These are phyloP conservation scores for Cryphonectria carpinicola DNA, from an alignment of 2,329 filamentous ascomycete genomes.

Conservation along the genomic window DNA sequence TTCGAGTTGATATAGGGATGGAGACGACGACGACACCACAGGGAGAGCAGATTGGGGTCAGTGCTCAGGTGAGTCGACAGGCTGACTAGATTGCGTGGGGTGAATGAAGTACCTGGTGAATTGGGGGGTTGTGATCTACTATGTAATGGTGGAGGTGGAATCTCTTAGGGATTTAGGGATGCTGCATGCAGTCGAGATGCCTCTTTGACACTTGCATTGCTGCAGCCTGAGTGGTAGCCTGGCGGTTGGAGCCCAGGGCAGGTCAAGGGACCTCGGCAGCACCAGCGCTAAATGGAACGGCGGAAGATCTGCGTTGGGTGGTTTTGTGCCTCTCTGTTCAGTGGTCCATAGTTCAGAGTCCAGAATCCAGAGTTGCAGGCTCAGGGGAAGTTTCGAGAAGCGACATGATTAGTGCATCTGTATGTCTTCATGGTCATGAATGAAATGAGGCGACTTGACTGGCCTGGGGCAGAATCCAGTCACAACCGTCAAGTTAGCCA, in stretches of 20 bases:
- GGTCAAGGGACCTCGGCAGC: background rate
- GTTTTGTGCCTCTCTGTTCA: background rate
- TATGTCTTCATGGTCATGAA: background rate
- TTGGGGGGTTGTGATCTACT: background rate
- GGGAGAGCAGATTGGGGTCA: background rate
- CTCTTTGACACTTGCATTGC: background rate
- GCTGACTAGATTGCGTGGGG: background rate
- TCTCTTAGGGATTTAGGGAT: conserved; percentile 2
- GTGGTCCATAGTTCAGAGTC: background rate
- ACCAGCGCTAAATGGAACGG: conserved; percentile 2
- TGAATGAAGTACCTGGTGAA: background rate
- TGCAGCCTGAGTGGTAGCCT: conserved; percentile 1
- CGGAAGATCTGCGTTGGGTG: background rate
- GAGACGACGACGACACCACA: background rate
- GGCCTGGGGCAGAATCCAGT: background rate
- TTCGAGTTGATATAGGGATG: background rate
- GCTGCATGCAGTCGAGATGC: background rate
- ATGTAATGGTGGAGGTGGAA: background rate
- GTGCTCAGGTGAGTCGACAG: background rate
- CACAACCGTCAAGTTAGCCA: background rate
- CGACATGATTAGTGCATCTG: background rate
- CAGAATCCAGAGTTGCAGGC: background rate
- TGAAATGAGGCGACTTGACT: background rate
- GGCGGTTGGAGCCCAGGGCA: background rate
- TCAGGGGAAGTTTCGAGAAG: background rate